Evolutionary conservation across 371 early-diverging fungal genomes (phyloP).

Genomic region (Globomyces sp.): DNA sequence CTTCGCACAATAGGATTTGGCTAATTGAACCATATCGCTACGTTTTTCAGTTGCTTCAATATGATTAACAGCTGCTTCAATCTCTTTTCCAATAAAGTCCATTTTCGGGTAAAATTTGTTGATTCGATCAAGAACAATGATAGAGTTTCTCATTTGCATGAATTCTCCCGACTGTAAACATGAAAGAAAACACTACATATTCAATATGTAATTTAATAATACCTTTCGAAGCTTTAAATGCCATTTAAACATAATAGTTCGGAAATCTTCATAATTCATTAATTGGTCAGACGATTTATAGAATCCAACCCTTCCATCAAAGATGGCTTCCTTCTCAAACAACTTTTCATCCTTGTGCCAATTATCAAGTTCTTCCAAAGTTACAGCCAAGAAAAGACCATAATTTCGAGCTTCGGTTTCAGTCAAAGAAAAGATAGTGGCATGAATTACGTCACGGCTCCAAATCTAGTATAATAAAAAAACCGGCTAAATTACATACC

Average conservation of each 20-base stretch:
- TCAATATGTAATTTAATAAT: too few species aligned
- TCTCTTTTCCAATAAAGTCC: constrained; percentile 47
- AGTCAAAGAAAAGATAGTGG: constrained; percentile 59
- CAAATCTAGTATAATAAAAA: constrained; percentile 26
- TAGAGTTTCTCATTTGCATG: constrained; percentile 71
- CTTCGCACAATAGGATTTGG: constrained; percentile 32
- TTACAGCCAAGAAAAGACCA: constrained; percentile 62
- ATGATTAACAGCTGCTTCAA: constrained; percentile 27
- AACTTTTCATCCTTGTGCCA: constrained; percentile 59
- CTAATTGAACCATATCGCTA: constrained; percentile 55
- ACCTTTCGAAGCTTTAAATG: constrained; percentile 54
- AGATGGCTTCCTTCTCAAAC: constrained; percentile 52
- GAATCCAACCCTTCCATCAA: constrained; percentile 32
- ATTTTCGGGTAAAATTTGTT: constrained; percentile 62
- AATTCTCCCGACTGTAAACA: constrained; percentile 64
- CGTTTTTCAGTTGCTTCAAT: constrained; percentile 44
- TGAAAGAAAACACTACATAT: constrained; percentile 18
- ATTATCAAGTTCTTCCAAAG: constrained; percentile 56
- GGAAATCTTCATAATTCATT: constrained; percentile 66
- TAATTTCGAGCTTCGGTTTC: constrained; percentile 78
- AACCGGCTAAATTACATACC: constrained; percentile 28
- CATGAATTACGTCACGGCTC: constrained; percentile 28
- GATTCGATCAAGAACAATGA: constrained; percentile 66
- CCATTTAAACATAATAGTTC: constrained; percentile 76
- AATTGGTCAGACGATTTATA: constrained; percentile 48